Conservation (phyloP, 768 basidiomycete genomes). For the Termitomyces sp. region DNA sequence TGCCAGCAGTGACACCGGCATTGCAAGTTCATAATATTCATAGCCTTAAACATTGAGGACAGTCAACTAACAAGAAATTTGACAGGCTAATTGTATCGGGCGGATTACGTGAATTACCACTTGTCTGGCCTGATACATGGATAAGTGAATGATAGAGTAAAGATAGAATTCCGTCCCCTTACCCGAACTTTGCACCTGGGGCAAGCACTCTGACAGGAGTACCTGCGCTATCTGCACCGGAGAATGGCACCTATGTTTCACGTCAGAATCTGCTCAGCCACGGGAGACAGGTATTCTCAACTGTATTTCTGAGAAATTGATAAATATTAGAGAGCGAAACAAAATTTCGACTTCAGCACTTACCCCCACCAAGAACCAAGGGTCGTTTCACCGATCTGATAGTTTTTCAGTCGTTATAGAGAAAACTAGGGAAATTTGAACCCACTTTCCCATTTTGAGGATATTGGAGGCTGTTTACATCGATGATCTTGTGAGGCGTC, state of each 20-base stretch:
- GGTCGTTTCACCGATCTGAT: constrained; percentile 25
- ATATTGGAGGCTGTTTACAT: constrained; percentile 26
- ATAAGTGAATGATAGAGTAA: background rate
- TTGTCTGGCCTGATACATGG: constrained; percentile 1
- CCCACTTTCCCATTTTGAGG: constrained; percentile 31
- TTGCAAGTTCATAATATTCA: background rate
- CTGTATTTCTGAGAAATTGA: constrained; percentile 16
- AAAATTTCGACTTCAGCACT: constrained; percentile 3
- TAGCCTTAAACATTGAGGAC: background rate
- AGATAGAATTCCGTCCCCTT: background rate
- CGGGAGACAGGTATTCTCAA: background rate
- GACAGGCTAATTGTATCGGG: background rate
- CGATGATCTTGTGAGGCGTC: background rate
- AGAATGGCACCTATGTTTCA: constrained; percentile 16
- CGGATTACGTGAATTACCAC: constrained; percentile 1
- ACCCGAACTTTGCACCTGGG: constrained; percentile 29
- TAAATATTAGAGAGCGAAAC: background rate
- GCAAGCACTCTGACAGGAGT: constrained; percentile 23
- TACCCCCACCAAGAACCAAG: constrained; percentile 32
- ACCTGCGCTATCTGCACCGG: constrained; percentile 20
- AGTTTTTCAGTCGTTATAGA: background rate
- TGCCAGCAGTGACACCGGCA: background rate
- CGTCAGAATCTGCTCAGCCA: background rate
- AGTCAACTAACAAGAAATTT: background rate
- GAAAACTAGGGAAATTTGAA: background rate